Conservation (phyloP, 192 early-diverging fungal genomes). For the Coemansia asiatica region DNA sequence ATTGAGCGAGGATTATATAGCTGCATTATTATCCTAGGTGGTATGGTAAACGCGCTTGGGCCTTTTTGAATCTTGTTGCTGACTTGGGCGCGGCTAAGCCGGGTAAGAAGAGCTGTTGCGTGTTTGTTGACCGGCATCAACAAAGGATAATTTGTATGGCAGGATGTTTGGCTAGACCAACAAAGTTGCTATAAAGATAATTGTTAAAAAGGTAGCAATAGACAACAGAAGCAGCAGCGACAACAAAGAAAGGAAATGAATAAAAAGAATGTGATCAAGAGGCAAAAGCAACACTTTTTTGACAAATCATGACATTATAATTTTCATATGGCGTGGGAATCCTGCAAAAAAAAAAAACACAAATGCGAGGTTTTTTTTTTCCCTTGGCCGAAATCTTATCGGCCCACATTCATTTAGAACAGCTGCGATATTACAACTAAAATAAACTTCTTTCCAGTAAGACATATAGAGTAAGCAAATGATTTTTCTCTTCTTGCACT, state of each 20-base stretch:
- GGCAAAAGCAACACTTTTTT: background rate
- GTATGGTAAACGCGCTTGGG: background rate
- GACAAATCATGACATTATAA: background rate
- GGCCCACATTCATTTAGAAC: too few species aligned
- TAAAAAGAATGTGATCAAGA: background rate
- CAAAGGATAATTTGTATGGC: background rate
- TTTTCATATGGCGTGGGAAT: background rate
- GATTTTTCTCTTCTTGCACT: background rate
- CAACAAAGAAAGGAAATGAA: background rate
- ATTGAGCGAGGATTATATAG: background rate
- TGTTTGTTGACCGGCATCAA: background rate
- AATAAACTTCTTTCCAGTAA: background rate
- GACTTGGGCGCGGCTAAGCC: background rate
- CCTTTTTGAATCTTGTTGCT: background rate
- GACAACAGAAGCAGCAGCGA: background rate
- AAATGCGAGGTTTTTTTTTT: too few species aligned
- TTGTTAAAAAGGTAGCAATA: too few species aligned
- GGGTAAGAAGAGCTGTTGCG: background rate
- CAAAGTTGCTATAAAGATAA: too few species aligned
- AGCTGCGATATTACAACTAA: too few species aligned
- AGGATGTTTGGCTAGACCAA: background rate
- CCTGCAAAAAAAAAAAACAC: background rate
- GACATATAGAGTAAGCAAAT: too few species aligned
- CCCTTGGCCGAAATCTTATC: background rate
- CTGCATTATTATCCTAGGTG: background rate